A percentile compares a stretch with the other conserved stretches of the same genome.
Conservation (phyloP, 345 rosid species). For the Ricinus communis region DNA sequence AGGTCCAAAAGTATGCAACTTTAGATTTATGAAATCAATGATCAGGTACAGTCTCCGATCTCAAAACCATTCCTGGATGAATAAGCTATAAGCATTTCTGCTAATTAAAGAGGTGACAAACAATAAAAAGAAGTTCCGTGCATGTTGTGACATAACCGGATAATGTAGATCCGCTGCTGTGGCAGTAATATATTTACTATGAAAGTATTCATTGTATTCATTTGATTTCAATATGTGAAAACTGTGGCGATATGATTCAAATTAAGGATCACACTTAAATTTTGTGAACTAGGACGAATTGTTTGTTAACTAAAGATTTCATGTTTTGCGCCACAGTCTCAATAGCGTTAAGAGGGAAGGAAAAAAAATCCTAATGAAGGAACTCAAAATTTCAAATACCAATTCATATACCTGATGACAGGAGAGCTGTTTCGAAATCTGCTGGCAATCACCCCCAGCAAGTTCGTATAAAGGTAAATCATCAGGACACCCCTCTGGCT, state of each 20-base stretch:
- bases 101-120: background rate
- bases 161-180: background rate
- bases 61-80: background rate
- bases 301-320: constrained; percentile 1
- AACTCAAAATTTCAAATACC: too few species aligned
- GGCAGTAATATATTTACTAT: background rate
- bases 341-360: background rate
- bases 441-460: constrained; percentile 53
- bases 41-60: background rate
- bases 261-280: background rate
- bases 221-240: background rate
- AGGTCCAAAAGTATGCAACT: constrained; percentile 11
- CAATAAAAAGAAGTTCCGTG: background rate
- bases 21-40: background rate
- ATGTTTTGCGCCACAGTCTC: background rate
- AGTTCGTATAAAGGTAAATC: constrained; percentile 69
- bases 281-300: background rate
- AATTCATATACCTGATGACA: constrained; percentile 69
- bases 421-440: constrained; percentile 63
- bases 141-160: too few species aligned
- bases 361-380: too few species aligned
- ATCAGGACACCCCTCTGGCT: constrained; percentile 77
- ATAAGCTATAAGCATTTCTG: background rate
- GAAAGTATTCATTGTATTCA: too few species aligned
- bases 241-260: background rate